Evolutionary conservation across 495 filamentous ascomycete species (phyloP), one percentile per base, ranked within the genome.

Genomic region (Talaromyces liani): DNA sequence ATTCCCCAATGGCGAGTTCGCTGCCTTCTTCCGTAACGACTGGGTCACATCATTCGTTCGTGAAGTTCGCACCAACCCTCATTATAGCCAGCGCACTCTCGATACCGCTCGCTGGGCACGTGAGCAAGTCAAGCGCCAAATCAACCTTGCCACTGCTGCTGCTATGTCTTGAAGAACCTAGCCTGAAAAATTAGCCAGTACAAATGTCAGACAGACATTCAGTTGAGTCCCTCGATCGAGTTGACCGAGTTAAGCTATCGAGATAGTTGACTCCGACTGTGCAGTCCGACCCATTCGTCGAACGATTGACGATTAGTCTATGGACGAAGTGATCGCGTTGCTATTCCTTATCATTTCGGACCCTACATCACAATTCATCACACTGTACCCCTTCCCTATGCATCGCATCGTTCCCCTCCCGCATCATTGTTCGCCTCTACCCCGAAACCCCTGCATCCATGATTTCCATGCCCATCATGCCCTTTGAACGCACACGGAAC

Each of bases 71-170:
- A 78, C 84, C 33, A 97, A 93, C 80, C 86, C 88, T 34, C 91
- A 97, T 6, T 96, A 89, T 79, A 80, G 84, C 69, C 49, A 80
- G 18, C 90, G 92, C 58, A 98, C 94, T 6, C 87, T 91, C 64
- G 92, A 97, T 31, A 98, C 93, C 20, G 94, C 94, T 69, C 88
- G 94, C 58, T 98, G 94, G 94, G 92, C 94, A 63, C 88, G 94
- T 41, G 95, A 98, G 79, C 92, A 97, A 70, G 92, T 98, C 71
- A 97, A 97, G 82, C 87, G 91, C 66, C 94, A 98, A 74, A 84
- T 89, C 60, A 82, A 77, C 72, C 47, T 80, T 68, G 68, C 72
- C 29, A 73, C 68, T 22, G 65, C 67, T 12, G 68, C 75, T 64
- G 70, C 71, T 24, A 77, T 78, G 76, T 68, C 76, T 24, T 79